Evolutionary conservation across 2,329 filamentous ascomycete genomes (phyloP).

Genomic region (Eurotiales sp.): DNA sequence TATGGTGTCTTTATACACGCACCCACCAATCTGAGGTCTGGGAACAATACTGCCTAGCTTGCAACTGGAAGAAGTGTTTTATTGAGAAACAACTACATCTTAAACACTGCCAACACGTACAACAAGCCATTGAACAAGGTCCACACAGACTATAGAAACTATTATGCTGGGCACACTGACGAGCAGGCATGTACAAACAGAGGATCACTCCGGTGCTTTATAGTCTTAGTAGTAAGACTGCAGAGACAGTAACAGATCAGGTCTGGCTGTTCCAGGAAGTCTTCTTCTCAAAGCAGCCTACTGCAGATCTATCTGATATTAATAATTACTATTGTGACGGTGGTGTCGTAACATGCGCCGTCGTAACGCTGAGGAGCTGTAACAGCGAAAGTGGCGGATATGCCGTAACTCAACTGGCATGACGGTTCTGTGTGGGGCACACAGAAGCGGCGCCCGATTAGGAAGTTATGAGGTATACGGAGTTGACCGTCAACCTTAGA

Average conservation of each 20-base stretch:
- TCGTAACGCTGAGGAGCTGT: too few species aligned
- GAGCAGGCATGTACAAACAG: not conserved
- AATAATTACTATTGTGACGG: too few species aligned
- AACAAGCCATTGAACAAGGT: conserved; percentile 19
- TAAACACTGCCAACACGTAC: conserved; percentile 21
- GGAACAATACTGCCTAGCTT: conserved; percentile 16
- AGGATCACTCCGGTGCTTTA: not conserved
- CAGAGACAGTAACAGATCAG: not conserved
- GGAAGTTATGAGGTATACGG: too few species aligned
- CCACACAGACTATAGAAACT: conserved; percentile 22
- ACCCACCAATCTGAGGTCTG: conserved; percentile 2
- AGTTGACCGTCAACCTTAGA: too few species aligned
- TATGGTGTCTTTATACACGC: not conserved
- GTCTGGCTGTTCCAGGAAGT: not conserved
- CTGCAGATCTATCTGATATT: not conserved
- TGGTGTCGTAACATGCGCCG: too few species aligned
- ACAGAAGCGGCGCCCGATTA: too few species aligned
- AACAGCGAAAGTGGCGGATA: too few species aligned
- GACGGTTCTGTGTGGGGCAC: too few species aligned
- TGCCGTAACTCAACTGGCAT: too few species aligned
- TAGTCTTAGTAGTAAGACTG: not conserved
- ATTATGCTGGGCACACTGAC: conserved; percentile 21
- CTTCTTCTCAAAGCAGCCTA: not conserved
- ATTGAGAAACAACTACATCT: conserved; percentile 19
- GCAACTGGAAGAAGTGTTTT: conserved; percentile 23